Evolutionary conservation across 1,284 basidiomycete species (phyloP).

Genomic region (Leccinum variabile): DNA sequence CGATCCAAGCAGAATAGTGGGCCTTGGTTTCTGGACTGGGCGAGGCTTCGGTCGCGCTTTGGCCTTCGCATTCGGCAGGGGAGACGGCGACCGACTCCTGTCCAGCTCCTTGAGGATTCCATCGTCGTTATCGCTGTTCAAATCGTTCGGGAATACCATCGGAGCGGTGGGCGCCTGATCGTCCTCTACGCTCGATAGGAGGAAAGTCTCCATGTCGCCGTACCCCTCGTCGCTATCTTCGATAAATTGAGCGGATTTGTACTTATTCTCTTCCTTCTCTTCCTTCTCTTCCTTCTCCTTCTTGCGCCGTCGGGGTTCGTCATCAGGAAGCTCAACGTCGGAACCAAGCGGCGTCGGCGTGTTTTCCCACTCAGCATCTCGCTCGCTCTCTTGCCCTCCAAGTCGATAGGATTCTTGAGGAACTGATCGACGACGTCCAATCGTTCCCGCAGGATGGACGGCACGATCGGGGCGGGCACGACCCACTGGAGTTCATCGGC

Average conservation of each 20-base stretch:
- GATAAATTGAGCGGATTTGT: conserved; percentile 89
- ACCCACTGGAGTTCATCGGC: conserved; percentile 78
- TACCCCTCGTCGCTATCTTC: conserved; percentile 85
- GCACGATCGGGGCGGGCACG: conserved; percentile 66
- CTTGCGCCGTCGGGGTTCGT: conserved; percentile 46
- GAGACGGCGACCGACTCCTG: conserved; percentile 30
- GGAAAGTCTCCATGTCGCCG: conserved; percentile 75
- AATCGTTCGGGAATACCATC: background rate
- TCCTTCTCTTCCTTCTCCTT: conserved; percentile 66
- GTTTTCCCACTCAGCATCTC: conserved; percentile 66
- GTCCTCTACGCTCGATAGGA: conserved; percentile 33
- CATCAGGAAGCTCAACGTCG: conserved; percentile 43
- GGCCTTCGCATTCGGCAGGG: conserved; percentile 1
- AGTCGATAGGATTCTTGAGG: conserved; percentile 71
- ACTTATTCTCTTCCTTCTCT: conserved; percentile 70
- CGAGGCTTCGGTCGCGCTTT: conserved; percentile 32
- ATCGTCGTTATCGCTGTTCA: background rate
- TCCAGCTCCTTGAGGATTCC: conserved; percentile 22
- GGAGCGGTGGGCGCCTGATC: conserved; percentile 1
- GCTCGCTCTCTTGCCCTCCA: conserved; percentile 69
- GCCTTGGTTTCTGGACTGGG: conserved; percentile 21
- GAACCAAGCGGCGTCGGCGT: conserved; percentile 46
- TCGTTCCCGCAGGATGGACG: conserved; percentile 61
- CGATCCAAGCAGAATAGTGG: background rate
- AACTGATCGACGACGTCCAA: conserved; percentile 76